Evolutionary conservation across 2,329 filamentous ascomycete genomes (phyloP).

Genomic region (Incumbomyces delicatus): DNA sequence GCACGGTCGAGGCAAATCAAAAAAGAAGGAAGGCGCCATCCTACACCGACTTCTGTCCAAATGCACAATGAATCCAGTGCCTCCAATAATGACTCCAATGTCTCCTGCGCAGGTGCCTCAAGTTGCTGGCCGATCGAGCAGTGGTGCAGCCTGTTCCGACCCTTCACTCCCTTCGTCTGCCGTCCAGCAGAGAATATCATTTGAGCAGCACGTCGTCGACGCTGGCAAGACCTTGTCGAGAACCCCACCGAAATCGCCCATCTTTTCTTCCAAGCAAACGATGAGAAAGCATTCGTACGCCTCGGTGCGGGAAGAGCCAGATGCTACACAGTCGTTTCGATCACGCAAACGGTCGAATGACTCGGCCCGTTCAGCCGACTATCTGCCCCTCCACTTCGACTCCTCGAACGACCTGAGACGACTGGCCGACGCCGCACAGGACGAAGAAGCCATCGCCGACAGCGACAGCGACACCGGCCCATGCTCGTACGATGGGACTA

Average conservation of each 20-base stretch:
- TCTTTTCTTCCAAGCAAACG: slow-evolving; percentile 5
- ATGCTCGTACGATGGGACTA: background rate
- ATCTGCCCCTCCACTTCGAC: slow-evolving; percentile 6
- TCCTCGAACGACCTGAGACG: slow-evolving; percentile 17
- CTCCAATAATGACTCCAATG: too few species aligned
- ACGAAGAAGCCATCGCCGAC: slow-evolving; percentile 1
- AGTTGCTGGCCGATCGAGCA: slow-evolving; percentile 1
- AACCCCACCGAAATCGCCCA: background rate
- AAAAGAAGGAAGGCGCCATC: slow-evolving; percentile 4
- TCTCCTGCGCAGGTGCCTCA: background rate
- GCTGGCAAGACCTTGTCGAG: background rate
- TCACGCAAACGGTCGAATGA: slow-evolving; percentile 17
- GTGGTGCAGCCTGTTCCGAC: background rate
- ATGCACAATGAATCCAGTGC: too few species aligned
- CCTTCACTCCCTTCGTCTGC: background rate
- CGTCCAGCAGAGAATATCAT: background rate
- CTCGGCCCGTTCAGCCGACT: background rate
- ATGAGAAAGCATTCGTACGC: slow-evolving; percentile 21
- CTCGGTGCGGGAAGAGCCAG: slow-evolving; percentile 20
- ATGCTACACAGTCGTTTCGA: slow-evolving; percentile 19
- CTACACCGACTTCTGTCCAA: slow-evolving; percentile 4
- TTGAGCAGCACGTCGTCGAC: background rate
- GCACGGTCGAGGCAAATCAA: background rate
- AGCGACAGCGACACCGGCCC: background rate
- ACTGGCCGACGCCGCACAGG: slow-evolving; percentile 4